Conservation (phyloP, 2,329 filamentous ascomycete genomes). For the Nemania sp. region DNA sequence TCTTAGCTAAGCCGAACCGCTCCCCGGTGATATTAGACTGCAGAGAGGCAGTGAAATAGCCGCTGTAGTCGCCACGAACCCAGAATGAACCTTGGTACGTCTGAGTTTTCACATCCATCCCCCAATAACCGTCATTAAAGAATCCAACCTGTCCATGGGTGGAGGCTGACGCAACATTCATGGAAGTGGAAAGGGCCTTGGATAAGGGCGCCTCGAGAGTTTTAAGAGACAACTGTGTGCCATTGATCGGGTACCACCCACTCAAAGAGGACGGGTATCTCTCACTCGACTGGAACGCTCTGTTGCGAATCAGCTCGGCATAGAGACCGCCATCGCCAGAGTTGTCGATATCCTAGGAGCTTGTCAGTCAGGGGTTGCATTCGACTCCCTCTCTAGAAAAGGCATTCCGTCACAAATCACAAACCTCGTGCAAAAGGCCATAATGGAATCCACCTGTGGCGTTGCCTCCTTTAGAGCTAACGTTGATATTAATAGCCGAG, state of each 20-base stretch:
- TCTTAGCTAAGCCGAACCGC: constrained; percentile 59
- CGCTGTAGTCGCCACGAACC: constrained; percentile 62
- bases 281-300: constrained; percentile 72
- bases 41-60: constrained; percentile 61
- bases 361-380: constrained; percentile 24
- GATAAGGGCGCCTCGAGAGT: constrained; percentile 63
- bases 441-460: constrained; percentile 59
- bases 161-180: constrained; percentile 57
- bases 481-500: constrained; percentile 53
- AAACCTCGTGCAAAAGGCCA: constrained; percentile 60
- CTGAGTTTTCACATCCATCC: constrained; percentile 63
- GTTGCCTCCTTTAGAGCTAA: constrained; percentile 56
- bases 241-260: constrained; percentile 60
- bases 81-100: constrained; percentile 65
- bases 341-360: constrained; percentile 70
- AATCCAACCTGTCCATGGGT: constrained; percentile 58
- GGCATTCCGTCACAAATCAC: constrained; percentile 15
- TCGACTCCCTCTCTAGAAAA: neutral
- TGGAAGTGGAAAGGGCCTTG: constrained; percentile 62
- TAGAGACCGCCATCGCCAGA: constrained; percentile 80
- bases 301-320: constrained; percentile 76
- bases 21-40: constrained; percentile 59
- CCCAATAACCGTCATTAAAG: constrained; percentile 68
- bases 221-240: constrained; percentile 60
- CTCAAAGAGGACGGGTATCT: constrained; percentile 58